Conservation (phyloP, 2,329 filamentous ascomycete species). For the Pezicula radicicola region DNA sequence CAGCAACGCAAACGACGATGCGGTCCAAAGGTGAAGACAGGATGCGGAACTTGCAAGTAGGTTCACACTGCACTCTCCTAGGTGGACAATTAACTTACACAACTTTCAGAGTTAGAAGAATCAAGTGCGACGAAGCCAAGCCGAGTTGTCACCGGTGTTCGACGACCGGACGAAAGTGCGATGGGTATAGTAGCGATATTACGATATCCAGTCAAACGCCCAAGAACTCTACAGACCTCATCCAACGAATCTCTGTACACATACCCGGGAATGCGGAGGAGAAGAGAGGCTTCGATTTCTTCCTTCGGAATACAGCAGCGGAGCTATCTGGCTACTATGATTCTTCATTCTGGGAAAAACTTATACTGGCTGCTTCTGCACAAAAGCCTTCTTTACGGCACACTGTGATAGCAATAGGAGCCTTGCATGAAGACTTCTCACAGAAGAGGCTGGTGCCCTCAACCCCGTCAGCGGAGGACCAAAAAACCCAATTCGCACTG, state of each 20-base stretch:
- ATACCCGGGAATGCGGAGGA: constrained; percentile 20
- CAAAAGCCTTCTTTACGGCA: constrained; percentile 14
- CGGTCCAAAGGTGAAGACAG: constrained; percentile 14
- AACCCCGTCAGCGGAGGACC: constrained; percentile 5
- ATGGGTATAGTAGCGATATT: constrained; percentile 18
- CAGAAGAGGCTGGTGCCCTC: constrained; percentile 1
- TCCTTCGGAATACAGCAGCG: constrained; percentile 19
- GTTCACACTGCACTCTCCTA: constrained; percentile 7
- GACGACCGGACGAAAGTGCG: constrained; percentile 21
- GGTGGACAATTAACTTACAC: constrained; percentile 7
- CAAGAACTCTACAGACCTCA: constrained; percentile 8
- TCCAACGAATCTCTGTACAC: constrained; percentile 14
- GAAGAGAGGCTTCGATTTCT: constrained; percentile 23
- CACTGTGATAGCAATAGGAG: constrained; percentile 14
- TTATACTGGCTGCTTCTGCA: constrained; percentile 23
- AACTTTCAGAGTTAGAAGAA: constrained; percentile 13
- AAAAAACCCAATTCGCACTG: constrained; percentile 9
- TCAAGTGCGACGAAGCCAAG: constrained; percentile 22
- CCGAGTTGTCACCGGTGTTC: constrained; percentile 19
- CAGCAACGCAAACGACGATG: constrained; percentile 13
- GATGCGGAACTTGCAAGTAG: constrained; percentile 18
- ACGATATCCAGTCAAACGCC: constrained; percentile 8
- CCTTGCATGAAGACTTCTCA: constrained; percentile 14
- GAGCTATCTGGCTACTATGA: constrained; percentile 24
- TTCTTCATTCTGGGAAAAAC: constrained; percentile 21